Conservation (phyloP, 306 rosid species). For the Vigna radiata region DNA sequence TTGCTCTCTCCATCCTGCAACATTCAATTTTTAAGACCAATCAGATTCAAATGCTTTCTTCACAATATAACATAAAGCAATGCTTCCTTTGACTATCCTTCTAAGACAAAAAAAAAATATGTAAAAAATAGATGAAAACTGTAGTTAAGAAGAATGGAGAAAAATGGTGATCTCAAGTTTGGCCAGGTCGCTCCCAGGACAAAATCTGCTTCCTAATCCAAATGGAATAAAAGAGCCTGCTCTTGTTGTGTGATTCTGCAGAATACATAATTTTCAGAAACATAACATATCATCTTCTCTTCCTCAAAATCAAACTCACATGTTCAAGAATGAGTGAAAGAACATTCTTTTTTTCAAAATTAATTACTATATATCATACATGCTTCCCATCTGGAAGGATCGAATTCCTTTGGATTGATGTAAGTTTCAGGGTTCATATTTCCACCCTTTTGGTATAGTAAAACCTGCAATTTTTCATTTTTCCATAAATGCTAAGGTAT, state of each 20-base stretch:
- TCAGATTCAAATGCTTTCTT: too few species aligned
- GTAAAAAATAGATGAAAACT: too few species aligned
- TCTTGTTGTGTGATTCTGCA: conserved; percentile 58
- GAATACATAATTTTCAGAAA: neutral
- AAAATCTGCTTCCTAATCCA: too few species aligned
- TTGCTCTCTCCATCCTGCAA: too few species aligned
- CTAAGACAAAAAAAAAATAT: too few species aligned
- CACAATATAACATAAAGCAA: too few species aligned
- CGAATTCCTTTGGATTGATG: conserved; percentile 54
- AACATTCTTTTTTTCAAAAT: neutral
- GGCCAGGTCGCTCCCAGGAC: too few species aligned
- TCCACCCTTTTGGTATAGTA: conserved; percentile 76
- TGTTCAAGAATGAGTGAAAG: neutral
- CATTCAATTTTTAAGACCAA: too few species aligned
- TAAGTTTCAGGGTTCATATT: conserved; percentile 70
- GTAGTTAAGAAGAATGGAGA: too few species aligned
- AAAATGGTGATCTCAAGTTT: too few species aligned
- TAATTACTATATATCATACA: neutral
- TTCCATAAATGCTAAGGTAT: neutral
- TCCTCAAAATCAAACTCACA: neutral
- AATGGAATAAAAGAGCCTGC: too few species aligned
- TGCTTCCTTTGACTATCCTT: too few species aligned
- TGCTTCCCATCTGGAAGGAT: conserved; percentile 80
- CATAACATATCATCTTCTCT: conserved; percentile 22
- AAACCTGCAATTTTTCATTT: conserved; percentile 52